Base-by-base conservation (phyloP, 208 protist genomes). In the Wallacemonas rigidus region DNA sequence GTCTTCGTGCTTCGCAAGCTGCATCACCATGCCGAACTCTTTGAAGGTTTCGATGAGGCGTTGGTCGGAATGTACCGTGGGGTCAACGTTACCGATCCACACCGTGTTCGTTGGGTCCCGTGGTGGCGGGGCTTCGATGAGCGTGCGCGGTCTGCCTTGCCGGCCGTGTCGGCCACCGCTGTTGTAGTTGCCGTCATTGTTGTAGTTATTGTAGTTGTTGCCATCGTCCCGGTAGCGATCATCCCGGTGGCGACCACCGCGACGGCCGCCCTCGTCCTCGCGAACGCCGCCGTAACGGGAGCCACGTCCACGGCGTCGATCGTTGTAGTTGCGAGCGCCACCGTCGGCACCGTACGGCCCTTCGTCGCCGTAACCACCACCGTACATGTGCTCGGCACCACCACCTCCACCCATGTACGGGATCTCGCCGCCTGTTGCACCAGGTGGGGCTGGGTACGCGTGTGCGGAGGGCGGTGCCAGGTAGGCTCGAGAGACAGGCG, bases 21-120 rank as follows among this genome's bases (percentile, higher is more conserved):
- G 84, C 79, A 96, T 92, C 14, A 96, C 87, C 69, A 80, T 85
- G 47, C 91, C 91, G 69, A 92, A 96, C 67, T 87, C 80, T 54
- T 77, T 70, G 71, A 96, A 89, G 54, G 70, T 82, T 44, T 79
- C 55, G 54, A 85, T 80, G 43, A 96, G 72, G 58, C 75, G 72
- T 14, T 75, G 76, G 9, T 91, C 86, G 17, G 73, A 79, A 71
- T 93, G 85, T 53, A 81, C 60, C 15, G 72, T 47, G 0, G 79
- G 61, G 69, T 94, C 86, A 26, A 94, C 79, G 77, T 88, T 94
- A 70, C 89, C 91, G 2, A 94, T 81, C 91, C 91, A 96, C 5
- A 96, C 91, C 15, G 91, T 96, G 79, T 96, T 96, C 3, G 91
- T 96, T 35, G 91, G 80, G 51, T 94, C 87, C 6, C 87, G 85